Conservation (phyloP, 495 filamentous ascomycete genomes). For the Talaromyces stipitatus region DNA sequence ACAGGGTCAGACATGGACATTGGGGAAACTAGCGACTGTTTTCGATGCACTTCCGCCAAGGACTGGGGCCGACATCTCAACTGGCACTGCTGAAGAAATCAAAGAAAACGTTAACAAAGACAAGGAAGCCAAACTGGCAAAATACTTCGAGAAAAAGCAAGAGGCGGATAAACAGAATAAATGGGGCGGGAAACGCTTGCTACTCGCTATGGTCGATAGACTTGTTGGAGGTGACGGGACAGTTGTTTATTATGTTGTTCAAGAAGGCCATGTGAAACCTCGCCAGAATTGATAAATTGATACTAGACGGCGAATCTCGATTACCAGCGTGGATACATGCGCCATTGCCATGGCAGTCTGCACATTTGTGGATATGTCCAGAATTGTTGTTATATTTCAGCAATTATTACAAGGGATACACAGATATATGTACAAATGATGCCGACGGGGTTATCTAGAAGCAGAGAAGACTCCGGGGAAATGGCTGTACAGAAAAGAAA, state of each 20-base stretch:
- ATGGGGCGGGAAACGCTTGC: conserved; percentile 57
- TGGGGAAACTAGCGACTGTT: conserved; percentile 64
- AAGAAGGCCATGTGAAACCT: conserved; percentile 93
- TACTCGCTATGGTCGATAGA: conserved; percentile 70
- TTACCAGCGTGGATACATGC: background rate
- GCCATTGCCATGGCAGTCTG: too few species aligned
- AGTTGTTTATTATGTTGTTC: conserved; percentile 88
- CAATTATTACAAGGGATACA: background rate
- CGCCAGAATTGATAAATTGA: conserved; percentile 65
- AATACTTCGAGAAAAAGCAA: conserved; percentile 33
- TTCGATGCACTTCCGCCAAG: conserved; percentile 61
- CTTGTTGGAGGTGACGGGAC: conserved; percentile 71
- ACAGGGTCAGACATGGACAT: conserved; percentile 74
- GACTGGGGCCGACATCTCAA: conserved; percentile 1
- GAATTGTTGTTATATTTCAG: background rate
- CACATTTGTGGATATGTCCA: background rate
- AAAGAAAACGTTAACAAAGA: conserved; percentile 15
- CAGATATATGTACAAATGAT: conserved; percentile 1
- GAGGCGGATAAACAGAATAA: conserved; percentile 29
- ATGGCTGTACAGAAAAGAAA: background rate
- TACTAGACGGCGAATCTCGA: background rate
- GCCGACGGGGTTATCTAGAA: background rate
- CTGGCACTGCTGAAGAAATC: conserved; percentile 6
- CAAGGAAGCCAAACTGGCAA: conserved; percentile 25
- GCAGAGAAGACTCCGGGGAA: background rate